A percentile compares a stretch with the other conserved stretches of the same genome.
Evolutionary conservation across 768 basidiomycete species (phyloP).

Genomic region (Lentinula aciculospora): DNA sequence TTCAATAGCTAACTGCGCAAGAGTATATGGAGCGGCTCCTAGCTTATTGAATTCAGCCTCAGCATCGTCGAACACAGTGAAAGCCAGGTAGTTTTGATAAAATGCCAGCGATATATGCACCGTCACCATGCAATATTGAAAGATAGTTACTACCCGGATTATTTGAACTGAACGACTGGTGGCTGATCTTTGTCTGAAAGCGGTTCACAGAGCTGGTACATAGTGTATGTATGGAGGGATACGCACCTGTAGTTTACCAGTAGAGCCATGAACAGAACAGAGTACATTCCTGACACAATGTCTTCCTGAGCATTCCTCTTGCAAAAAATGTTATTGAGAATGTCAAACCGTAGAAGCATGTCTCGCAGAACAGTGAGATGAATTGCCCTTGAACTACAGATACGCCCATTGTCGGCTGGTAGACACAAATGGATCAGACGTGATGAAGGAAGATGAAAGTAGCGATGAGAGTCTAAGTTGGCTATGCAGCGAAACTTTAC

Average conservation of each 20-base stretch:
- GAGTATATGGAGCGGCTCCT: not conserved
- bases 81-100: conserved; percentile 3
- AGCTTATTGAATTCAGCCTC: conserved; percentile 3
- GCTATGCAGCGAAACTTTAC: not conserved
- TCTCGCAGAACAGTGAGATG: conserved; percentile 3
- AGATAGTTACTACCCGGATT: not conserved
- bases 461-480: not conserved
- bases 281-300: not conserved
- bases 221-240: no score
- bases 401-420: not conserved
- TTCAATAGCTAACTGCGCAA: conserved; percentile 1
- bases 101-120: conserved; percentile 4
- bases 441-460: not conserved
- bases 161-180: not conserved
- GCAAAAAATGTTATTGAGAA: not conserved
- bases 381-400: conserved; percentile 4
- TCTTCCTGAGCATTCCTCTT: not conserved
- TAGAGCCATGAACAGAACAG: not conserved
- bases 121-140: conserved; percentile 2
- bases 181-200: not conserved
- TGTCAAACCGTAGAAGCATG: not conserved
- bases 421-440: not conserved
- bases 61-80: conserved; percentile 1
- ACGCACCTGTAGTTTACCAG: not conserved
- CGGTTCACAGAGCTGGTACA: not conserved